Evolutionary conservation across 2,329 filamentous ascomycete genomes (phyloP), one percentile per base, ranked within the genome.

Genomic region (Arthrobotrys conoides): DNA sequence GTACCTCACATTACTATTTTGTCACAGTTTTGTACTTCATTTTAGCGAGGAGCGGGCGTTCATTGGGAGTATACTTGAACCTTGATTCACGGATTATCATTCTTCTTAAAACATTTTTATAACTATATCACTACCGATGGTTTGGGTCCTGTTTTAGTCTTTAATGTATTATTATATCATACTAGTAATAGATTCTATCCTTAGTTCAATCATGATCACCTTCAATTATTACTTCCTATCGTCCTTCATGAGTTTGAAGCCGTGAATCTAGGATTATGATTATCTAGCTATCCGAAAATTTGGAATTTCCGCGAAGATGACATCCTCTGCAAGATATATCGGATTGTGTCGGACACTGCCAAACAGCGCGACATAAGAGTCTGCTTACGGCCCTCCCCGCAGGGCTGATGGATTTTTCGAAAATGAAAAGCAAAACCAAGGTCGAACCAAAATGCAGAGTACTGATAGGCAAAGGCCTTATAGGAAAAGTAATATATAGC

Each of bases 31-130:
- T 59, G 53, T 38, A 59, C 38, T 41, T 41, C 38, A 16, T 41
- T 41, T 72, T 73, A 73, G 70, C 70, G 70, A 66, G 33, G 70
- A 67, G 70, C 70, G 70, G 68, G 68, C 57, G 68, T 71, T 71
- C 16, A 63, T 33, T 44, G 0, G 70, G 70, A 51, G 69, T 41
- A 30, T 66, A 64, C 46, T 30, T 33, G 57, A 46, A 38, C 33
- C 33, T 64, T 33, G 20, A 24, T 24, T 44, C 38, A 16, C 1
- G 12, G 38, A 41, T 5, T 44, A 64, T 51, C n/a, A n/a, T n/a
- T n/a, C n/a, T n/a, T n/a, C n/a, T 36, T 14, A 16, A 22, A 0
- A 48, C 44, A 30, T 64, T 64, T 20, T 61, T 44, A 61, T 16
- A 64, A 64, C 30, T 22, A 36, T 38, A 59, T 55, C 36, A 44